Base-by-base conservation (phyloP, 768 basidiomycete species). In the button mushroom (Agaricus bisporus) region DNA sequence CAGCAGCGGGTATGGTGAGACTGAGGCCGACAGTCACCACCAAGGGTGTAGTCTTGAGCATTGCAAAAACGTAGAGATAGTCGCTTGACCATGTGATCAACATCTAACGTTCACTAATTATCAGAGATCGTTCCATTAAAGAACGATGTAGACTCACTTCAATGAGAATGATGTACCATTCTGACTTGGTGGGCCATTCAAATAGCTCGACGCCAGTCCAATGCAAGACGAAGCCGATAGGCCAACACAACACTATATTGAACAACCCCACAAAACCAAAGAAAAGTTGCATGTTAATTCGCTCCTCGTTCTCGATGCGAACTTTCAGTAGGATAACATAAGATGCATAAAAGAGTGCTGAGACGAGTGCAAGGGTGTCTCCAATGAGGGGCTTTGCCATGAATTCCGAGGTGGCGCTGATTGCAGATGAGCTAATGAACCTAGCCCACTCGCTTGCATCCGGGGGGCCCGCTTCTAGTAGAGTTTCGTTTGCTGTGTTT, bases 11-110 rank as follows among this genome's bases (percentile, higher is more conserved):
- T 66, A 98, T 97, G 1, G 97, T 97, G 12, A 98, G 78, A 53
- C 88, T 91, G 8, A 98, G 77, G 25, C 95, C 95, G 51, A 98
- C 75, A 0, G 95, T 98, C 15, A 89, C 95, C 17, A 97, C 91
- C 11, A 95, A 72, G 0, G 95, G 95, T 1, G 94, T 94, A 6
- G 95, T 99, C 72, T 95, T 95, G 58, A 99, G 81, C 93, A 98
- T 95, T 2, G 94, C 88, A 17, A 91, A 64, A 26, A 91, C 83
- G 64, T 92, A 92, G 43, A 93, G 64, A 64, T 87, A 95, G 69
- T 97, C 93, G 56, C 88, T 90, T 8, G 80, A 82, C 29, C 89
- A 69, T 0, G 91, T 92, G 61, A 95, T 91, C 29, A 72, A 70
- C 88, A 92, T 93, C 86, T 95, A 58, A 58, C 3, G 12, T 41